phyloP scores from a whole-genome alignment of 192 early-diverging fungal genomes.

The Backusella morwellensis region DNA sequence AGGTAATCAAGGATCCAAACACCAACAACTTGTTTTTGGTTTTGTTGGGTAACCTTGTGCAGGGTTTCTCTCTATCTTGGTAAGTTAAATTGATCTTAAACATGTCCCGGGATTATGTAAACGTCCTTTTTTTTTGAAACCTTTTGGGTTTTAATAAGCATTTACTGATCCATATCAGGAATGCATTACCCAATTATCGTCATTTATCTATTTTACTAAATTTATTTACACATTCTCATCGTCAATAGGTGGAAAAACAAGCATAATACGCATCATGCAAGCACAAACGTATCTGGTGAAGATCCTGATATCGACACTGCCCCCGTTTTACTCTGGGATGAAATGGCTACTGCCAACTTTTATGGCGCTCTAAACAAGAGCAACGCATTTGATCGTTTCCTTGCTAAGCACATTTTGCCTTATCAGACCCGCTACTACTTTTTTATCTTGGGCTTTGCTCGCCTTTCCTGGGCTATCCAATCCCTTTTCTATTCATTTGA shows the following conservation, averaged over 20 bases:
- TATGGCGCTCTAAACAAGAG: constrained; percentile 48
- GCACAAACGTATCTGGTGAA: constrained; percentile 72
- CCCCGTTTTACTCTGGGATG: constrained; percentile 76
- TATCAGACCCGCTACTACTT: constrained; percentile 65
- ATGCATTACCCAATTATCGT: background rate
- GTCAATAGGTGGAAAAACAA: constrained; percentile 77
- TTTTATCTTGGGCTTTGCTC: constrained; percentile 71
- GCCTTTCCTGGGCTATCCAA: constrained; percentile 71
- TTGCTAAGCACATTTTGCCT: constrained; percentile 47
- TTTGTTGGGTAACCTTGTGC: constrained; percentile 70
- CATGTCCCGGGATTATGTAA: background rate
- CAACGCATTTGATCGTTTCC: constrained; percentile 51
- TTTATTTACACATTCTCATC: background rate
- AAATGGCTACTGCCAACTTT: constrained; percentile 53
- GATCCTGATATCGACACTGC: constrained; percentile 88
- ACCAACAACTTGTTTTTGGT: constrained; percentile 64
- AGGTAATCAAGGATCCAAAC: constrained; percentile 66
- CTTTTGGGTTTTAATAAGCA: background rate
- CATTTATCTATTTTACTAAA: background rate
- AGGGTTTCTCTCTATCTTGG: constrained; percentile 77
- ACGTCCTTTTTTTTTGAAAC: background rate
- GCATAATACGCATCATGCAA: constrained; percentile 84
- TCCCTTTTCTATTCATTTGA: constrained; percentile 58
- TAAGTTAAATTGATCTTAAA: constrained; percentile 14
- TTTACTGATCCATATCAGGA: background rate